Conservation (phyloP, 106 monocot genomes). For the Xerophyta viscosa region DNA sequence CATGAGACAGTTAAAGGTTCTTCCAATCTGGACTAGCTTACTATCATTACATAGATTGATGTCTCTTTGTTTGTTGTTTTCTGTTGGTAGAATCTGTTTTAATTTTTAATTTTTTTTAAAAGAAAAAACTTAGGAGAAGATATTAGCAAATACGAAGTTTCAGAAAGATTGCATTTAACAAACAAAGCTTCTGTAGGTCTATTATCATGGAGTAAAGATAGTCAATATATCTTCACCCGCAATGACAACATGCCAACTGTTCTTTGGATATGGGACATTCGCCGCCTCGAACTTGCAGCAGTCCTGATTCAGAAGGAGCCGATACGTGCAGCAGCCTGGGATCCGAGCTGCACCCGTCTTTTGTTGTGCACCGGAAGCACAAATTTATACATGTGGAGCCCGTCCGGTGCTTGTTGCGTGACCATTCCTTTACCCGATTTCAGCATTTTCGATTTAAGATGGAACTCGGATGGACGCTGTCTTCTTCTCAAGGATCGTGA, state of each 20-base stretch:
- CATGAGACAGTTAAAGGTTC: too few species aligned
- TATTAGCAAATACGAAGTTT: too few species aligned
- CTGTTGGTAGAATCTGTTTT: too few species aligned
- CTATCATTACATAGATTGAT: too few species aligned
- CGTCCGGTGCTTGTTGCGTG: slow-evolving; percentile 65
- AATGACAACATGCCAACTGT: slow-evolving; percentile 89
- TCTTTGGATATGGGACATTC: slow-evolving; percentile 96
- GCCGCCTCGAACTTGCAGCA: slow-evolving; percentile 66
- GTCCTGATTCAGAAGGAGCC: slow-evolving; percentile 84
- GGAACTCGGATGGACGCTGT: slow-evolving; percentile 81
- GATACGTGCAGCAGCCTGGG: slow-evolving; percentile 79
- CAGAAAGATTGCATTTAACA: too few species aligned
- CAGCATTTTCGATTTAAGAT: slow-evolving; percentile 52
- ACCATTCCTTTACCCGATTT: slow-evolving; percentile 66
- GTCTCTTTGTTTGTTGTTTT: too few species aligned
- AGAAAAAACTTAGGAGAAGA: too few species aligned
- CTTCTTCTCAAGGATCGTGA: slow-evolving; percentile 85
- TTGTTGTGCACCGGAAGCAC: slow-evolving; percentile 78
- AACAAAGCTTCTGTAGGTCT: slow-evolving; percentile 39
- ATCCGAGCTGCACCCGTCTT: slow-evolving; percentile 50
- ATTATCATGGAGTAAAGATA: slow-evolving; percentile 87
- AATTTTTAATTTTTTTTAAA: too few species aligned
- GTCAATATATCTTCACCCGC: slow-evolving; percentile 77
- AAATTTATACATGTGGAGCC: slow-evolving; percentile 86
- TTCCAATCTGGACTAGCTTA: too few species aligned